These are phyloP conservation scores for Toxoplasma gondii DNA, from an alignment of 169 alveolate species.

Conservation along the genomic window DNA sequence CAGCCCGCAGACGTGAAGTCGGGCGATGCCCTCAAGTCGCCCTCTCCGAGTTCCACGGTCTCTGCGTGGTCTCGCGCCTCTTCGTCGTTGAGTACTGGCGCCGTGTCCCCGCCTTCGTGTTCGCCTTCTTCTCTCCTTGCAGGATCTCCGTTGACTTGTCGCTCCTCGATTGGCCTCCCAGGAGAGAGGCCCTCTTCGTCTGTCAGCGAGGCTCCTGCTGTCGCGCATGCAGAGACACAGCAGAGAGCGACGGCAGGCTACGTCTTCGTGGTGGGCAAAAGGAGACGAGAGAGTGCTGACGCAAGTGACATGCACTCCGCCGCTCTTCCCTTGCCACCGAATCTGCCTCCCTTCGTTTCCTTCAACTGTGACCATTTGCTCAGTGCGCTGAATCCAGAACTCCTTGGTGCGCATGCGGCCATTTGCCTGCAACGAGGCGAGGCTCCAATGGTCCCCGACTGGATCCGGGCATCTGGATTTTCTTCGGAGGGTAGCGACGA, in stretches of 20 bases:
- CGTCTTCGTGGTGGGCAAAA: not conserved
- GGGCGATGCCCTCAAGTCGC: no score
- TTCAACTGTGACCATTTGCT: constrained; percentile 55
- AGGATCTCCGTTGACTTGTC: no score
- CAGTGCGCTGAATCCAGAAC: constrained; percentile 17
- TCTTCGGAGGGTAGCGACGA: not conserved
- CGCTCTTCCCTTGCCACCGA: not conserved
- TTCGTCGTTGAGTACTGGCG: no score
- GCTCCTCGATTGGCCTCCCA: no score
- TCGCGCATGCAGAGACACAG: not conserved
- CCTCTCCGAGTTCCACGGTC: no score
- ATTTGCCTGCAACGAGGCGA: constrained; percentile 56
- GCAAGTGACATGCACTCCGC: not conserved
- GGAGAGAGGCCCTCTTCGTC: no score
- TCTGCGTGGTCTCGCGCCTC: no score
- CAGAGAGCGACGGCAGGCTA: not conserved
- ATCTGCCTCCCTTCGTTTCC: constrained; percentile 53
- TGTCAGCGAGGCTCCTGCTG: no score
- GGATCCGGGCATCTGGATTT: not conserved
- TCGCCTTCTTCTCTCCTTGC: no score
- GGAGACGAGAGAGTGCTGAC: not conserved
- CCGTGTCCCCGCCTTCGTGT: no score
- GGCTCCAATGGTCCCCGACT: constrained; percentile 65
- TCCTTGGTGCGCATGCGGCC: constrained; percentile 66
- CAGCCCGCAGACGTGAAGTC: no score